These are phyloP conservation scores for Trypanosomatidae sp. DNA, from an alignment of 208 protist genomes.

Conservation along the genomic window DNA sequence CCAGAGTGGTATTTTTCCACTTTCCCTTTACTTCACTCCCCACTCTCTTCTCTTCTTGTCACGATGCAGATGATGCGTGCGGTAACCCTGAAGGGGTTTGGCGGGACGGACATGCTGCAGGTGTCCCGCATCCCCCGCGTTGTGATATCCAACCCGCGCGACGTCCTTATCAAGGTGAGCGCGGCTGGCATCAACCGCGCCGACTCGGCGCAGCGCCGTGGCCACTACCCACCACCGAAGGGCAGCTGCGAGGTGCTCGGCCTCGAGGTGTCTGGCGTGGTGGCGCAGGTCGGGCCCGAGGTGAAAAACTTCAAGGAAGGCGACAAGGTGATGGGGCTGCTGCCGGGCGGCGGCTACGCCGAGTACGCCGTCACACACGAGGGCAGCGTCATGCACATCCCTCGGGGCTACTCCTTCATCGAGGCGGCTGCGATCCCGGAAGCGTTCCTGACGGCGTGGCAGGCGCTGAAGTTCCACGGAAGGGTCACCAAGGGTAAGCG, in stretches of 20 bases:
- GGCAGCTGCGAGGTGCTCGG: no score
- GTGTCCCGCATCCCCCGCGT: no score
- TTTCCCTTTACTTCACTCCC: no score
- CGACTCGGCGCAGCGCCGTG: no score
- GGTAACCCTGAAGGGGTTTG: slow-evolving; percentile 77
- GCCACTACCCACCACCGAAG: no score
- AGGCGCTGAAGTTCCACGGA: slow-evolving; percentile 77
- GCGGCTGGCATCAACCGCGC: no score
- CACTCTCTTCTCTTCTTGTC: no score
- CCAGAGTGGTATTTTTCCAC: no score
- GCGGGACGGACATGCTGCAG: slow-evolving; percentile 44
- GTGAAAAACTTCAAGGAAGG: slow-evolving; percentile 78
- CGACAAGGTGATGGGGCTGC: slow-evolving; percentile 86
- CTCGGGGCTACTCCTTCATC: slow-evolving; percentile 78
- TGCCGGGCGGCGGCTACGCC: slow-evolving; percentile 92
- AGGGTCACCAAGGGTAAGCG: slow-evolving; percentile 63
- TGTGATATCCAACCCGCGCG: no score
- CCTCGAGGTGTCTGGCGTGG: slow-evolving; percentile 89
- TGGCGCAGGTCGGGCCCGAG: slow-evolving; percentile 56
- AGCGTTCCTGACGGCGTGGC: slow-evolving; percentile 93
- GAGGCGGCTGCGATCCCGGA: slow-evolving; percentile 92
- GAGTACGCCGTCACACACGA: slow-evolving; percentile 84
- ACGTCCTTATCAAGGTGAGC: slow-evolving; percentile 92
- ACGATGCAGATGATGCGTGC: slow-evolving; percentile 85
- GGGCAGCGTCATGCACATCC: slow-evolving; percentile 79